Base-by-base conservation (phyloP, 768 basidiomycete species). In the Tremella mesenterica region DNA sequence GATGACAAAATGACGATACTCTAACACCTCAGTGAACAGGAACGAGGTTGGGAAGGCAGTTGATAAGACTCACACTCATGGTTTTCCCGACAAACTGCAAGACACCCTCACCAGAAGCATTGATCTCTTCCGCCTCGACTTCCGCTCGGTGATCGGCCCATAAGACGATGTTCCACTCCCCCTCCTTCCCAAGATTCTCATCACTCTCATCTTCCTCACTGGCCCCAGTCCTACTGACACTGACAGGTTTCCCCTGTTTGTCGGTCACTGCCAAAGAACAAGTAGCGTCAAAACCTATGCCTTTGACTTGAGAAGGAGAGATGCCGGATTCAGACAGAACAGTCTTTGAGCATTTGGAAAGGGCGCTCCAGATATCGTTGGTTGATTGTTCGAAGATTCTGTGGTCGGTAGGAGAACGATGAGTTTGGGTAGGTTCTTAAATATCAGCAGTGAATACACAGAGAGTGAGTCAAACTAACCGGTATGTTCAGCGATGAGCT, bases 91-190 rank as follows among this genome's bases (percentile, higher is more conserved):
- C 91, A 75, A 92, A 97, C 53, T 92, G 84, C 61, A 97, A 77
- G 31, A 95, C 90, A 26, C 83, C 78, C 46, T 87, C 87, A 1
- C 83, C 84, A 1, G 85, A 87, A 25, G 76, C 75, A 71, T 97
- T 97, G 77, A 97, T 92, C 38, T 85, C 71, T 38, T 88, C 82
- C 1, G 93, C 93, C 70, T 99, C 91, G 67, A 84, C 79, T 75
- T 88, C 85, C 0, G 95, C 93, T 46, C 93, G 81, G 73, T 95
- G 91, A 73, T 97, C 92, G 2, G 92, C 93, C 95, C 93, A 99
- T 1, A 99, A 78, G 38, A 97, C 81, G 54, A 96, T 79, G 72
- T 96, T 90, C 57, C 87, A 80, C 60, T 86, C 85, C 16, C 85
- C 86, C 18, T 67, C 74, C 30, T 46, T 56, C 4, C 62, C 61